Conservation (phyloP, 257 asterid species). For the Verbena officinalis region DNA sequence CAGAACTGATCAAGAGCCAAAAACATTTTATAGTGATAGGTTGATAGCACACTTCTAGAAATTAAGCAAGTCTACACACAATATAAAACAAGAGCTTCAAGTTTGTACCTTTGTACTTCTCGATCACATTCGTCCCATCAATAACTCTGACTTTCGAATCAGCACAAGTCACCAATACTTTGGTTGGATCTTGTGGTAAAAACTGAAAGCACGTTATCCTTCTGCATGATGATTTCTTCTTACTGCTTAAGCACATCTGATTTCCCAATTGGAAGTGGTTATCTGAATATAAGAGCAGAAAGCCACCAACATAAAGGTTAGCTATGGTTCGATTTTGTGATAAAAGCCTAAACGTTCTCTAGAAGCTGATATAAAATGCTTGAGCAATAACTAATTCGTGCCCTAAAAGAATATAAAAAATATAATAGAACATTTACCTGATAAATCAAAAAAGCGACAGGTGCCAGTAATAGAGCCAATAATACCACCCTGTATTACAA, state of each 20-base stretch:
- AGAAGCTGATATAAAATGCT: too few species aligned
- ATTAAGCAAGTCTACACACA: too few species aligned
- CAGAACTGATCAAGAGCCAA: not conserved
- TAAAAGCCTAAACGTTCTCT: not conserved
- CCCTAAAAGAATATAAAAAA: too few species aligned
- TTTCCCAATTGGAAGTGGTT: conserved; percentile 63
- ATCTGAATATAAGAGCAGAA: conserved; percentile 48
- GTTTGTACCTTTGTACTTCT: conserved; percentile 72
- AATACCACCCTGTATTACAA: conserved; percentile 69
- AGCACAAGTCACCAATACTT: conserved; percentile 81
- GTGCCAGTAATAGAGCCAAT: conserved; percentile 77
- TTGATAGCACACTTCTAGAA: not conserved
- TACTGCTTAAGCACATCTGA: conserved; percentile 61
- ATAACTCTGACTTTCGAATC: conserved; percentile 85
- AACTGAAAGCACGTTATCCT: conserved; percentile 95
- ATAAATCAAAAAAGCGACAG: conserved; percentile 60
- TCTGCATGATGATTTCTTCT: conserved; percentile 77
- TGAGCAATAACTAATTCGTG: too few species aligned
- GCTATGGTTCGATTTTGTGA: not conserved
- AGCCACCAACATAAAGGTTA: conserved; percentile 14
- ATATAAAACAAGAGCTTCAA: not conserved
- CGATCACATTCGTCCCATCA: conserved; percentile 59
- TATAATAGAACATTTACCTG: conserved; percentile 49
- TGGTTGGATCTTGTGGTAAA: conserved; percentile 73
- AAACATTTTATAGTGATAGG: not conserved